Base-by-base conservation (phyloP, 495 filamentous ascomycete genomes). In the Trichodelitschia bisporula region DNA sequence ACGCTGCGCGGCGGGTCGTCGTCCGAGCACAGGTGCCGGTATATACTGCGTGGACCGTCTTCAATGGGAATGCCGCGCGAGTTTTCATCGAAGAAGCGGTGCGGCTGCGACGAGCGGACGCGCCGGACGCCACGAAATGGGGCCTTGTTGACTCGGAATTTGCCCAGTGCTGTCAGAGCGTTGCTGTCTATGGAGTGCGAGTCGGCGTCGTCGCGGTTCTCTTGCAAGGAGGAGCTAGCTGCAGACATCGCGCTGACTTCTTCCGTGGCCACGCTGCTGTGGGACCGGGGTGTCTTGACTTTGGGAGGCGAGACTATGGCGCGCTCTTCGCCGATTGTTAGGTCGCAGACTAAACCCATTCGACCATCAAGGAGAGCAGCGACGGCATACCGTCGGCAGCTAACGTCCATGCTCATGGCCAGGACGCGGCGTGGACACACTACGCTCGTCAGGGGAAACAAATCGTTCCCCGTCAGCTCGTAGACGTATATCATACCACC, bases 1-100 rank as follows among this genome's bases (percentile, higher is more conserved):
- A 79, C 61, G 8, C 63, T 70, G 31, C 61, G 59, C 3, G 74
- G 72, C 13, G 65, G 64, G 35, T 76, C 65, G 32, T 75, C 61
- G 6, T 60, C 53, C 1, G 62, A 67, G 44, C 73, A 75, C 26
- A 80, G 36, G 33, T 72, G 58, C 15, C 58, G 52, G 36, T 68
- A 68, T 40, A 58, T 55, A 41, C 35, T 59, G 37, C 21, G 47
- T 38, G 36, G 50, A 2, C 40, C 40, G 2, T 5, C 32, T 17
- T 46, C 40, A 15, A 43, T n/a, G n/a, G n/a, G n/a, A n/a, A n/a
- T n/a, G n/a, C n/a, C n/a, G n/a, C n/a, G n/a, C n/a, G n/a, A n/a
- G n/a, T n/a, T n/a, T n/a, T n/a, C n/a, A n/a, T n/a, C n/a, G n/a
- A n/a, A n/a, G n/a, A n/a, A n/a, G n/a, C n/a, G n/a, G n/a, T n/a